Evolutionary conservation across 495 filamentous ascomycete species (phyloP).

Genomic region (Trypethelium eluteriae): DNA sequence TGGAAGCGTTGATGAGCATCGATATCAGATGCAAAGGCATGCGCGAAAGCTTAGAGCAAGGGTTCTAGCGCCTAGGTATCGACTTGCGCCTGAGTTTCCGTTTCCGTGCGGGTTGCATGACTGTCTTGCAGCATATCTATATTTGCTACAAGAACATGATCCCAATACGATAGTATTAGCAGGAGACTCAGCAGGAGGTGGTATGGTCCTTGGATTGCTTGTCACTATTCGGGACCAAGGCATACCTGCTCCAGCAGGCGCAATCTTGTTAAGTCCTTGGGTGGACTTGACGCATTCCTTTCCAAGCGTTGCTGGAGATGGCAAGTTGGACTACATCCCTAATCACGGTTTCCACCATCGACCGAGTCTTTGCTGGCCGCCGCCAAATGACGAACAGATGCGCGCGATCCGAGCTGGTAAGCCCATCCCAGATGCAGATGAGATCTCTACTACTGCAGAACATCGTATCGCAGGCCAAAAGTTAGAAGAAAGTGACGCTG

Average conservation of each 20-base stretch:
- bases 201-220: conserved; percentile 74
- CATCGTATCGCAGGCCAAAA: conserved; percentile 2
- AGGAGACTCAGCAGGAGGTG: conserved; percentile 86
- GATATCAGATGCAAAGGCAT: conserved; percentile 92
- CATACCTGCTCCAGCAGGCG: conserved; percentile 76
- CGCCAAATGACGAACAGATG: conserved; percentile 68
- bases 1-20: conserved; percentile 87
- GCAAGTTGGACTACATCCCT: conserved; percentile 77
- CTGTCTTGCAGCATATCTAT: conserved; percentile 78
- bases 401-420: conserved; percentile 9
- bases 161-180: conserved; percentile 73
- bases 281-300: conserved; percentile 91
- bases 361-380: conserved; percentile 83
- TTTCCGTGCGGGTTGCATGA: conserved; percentile 89
- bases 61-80: conserved; percentile 80
- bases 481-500: conserved; percentile 17
- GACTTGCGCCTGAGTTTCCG: conserved; percentile 85
- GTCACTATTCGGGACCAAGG: conserved; percentile 74
- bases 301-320: conserved; percentile 70
- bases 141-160: conserved; percentile 63
- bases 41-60: conserved; percentile 85
- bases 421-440: neutral
- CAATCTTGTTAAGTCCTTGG: conserved; percentile 87
- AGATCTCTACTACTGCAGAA: conserved; percentile 15
- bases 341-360: conserved; percentile 76